Conservation (phyloP, 176 grass and related monocot species). For the Musa acuminata region DNA sequence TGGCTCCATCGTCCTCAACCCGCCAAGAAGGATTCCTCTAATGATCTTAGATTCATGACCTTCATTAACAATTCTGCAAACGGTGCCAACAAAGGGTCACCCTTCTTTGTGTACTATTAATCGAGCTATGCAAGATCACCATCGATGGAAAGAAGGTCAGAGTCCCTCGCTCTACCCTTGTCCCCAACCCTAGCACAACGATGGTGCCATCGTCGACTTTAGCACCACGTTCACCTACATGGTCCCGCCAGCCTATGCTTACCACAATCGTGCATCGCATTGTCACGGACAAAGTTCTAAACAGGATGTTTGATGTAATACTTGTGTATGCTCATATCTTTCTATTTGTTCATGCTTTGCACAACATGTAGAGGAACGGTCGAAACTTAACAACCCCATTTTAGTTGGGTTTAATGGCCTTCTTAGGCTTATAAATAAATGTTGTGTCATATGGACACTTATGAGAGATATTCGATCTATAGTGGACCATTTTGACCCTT, state of each 20-base stretch:
- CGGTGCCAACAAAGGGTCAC: not conserved
- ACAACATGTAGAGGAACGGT: no score
- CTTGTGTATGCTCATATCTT: no score
- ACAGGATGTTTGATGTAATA: no score
- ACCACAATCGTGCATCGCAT: conserved; percentile 24
- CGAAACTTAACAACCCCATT: no score
- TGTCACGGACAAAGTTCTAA: no score
- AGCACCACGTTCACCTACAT: conserved; percentile 83
- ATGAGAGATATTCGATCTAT: no score
- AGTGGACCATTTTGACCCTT: no score
- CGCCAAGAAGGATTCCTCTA: not conserved
- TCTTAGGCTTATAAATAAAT: no score
- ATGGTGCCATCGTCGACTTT: conserved; percentile 78
- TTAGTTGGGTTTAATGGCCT: no score
- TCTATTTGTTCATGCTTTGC: no score
- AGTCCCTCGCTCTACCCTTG: conserved; percentile 34
- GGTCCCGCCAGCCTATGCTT: conserved; percentile 29
- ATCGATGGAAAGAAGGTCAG: conserved; percentile 48
- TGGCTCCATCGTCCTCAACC: conserved; percentile 58
- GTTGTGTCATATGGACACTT: no score
- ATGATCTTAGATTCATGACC: conserved; percentile 35
- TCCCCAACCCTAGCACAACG: conserved; percentile 13
- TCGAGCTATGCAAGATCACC: conserved; percentile 30
- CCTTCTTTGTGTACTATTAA: conserved; percentile 82
- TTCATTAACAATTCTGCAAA: conserved; percentile 30